These are phyloP conservation scores for Pleomassaria siparia DNA, from an alignment of 2,329 filamentous ascomycete genomes.

Conservation along the genomic window DNA sequence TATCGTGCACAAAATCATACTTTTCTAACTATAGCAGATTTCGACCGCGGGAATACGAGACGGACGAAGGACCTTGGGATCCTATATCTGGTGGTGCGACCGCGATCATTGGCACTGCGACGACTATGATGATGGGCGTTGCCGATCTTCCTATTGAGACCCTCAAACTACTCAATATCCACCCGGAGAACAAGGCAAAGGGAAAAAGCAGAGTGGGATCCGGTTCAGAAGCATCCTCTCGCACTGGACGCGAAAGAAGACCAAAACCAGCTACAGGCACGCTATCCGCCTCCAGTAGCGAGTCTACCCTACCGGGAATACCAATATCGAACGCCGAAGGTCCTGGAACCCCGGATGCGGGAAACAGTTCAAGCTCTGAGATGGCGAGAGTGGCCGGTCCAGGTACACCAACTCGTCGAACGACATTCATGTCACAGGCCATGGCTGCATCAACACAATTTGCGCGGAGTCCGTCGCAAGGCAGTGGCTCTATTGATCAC, in stretches of 20 bases:
- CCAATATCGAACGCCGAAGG: constrained; percentile 8
- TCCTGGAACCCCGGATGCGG: constrained; percentile 9
- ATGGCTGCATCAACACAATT: constrained; percentile 31
- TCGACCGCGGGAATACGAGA: constrained; percentile 42
- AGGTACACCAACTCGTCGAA: constrained; percentile 24
- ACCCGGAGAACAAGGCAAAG: constrained; percentile 41
- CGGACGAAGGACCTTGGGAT: constrained; percentile 44
- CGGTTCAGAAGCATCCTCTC: neutral
- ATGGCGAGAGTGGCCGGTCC: constrained; percentile 14
- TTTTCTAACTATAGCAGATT: constrained; percentile 26
- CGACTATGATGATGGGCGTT: constrained; percentile 77
- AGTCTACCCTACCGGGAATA: constrained; percentile 20
- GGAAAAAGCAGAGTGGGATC: constrained; percentile 18
- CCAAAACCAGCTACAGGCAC: constrained; percentile 18
- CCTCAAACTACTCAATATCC: constrained; percentile 50
- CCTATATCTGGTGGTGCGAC: constrained; percentile 59
- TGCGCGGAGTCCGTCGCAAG: constrained; percentile 12
- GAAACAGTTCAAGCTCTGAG: constrained; percentile 9
- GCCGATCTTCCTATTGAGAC: constrained; percentile 68
- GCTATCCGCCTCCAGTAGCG: constrained; percentile 19
- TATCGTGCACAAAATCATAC: neutral
- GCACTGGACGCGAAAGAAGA: constrained; percentile 13
- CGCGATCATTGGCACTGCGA: constrained; percentile 80
- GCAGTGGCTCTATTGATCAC: constrained; percentile 2
- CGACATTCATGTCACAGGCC: constrained; percentile 36